Evolutionary conservation across 164 flowering plant species (phyloP), one percentile per base, ranked within the genome.

Genomic region (Magnolia changhungtana): DNA sequence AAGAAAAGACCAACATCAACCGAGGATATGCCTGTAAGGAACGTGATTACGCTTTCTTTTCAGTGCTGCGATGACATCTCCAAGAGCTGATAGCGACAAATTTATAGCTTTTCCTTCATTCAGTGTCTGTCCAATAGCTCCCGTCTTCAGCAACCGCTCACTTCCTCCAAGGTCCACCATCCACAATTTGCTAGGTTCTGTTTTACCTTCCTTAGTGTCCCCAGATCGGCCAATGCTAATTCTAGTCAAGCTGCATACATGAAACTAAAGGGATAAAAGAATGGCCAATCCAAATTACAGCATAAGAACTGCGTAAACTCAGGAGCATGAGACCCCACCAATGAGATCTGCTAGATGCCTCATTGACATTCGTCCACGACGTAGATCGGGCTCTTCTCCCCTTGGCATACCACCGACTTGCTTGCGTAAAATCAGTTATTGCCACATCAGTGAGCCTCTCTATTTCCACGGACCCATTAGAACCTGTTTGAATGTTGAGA

Each of bases 141-240:
- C 91, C 1, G 96, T 93, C 87, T 93, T 93, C 81, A 93, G 72
- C 45, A 90, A 61, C 7, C 96, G 81, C 78, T 93, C 98, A 73
- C 93, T 93, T 66, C 98, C 98, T 78, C 98, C 98, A 80, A 93
- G 98, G 81, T 93, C 98, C 73, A 91, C 90, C 98, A 93, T 88
- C 95, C 96, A 91, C 74, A 91, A 72, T 85, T 91, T 91, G 88
- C 90, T 88, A 23, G 82, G 76, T 80, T 84, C 82, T 52, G 78
- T 31, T 77, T 81, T 86, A 49, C 81, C 79, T 76, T 79, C 84
- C 64, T 72, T 73, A 72, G 72, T 73, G 77, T 82, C 84, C 67
- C 84, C 81, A 64, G 66, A 80, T 11, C 84, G 89, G 72, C 50
- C 79, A 77, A 92, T 88, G 75, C 85, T 87, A 83, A 92, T 86